Conservation (phyloP, 2,329 filamentous ascomycete species). For the Ascochyta rabiei region DNA sequence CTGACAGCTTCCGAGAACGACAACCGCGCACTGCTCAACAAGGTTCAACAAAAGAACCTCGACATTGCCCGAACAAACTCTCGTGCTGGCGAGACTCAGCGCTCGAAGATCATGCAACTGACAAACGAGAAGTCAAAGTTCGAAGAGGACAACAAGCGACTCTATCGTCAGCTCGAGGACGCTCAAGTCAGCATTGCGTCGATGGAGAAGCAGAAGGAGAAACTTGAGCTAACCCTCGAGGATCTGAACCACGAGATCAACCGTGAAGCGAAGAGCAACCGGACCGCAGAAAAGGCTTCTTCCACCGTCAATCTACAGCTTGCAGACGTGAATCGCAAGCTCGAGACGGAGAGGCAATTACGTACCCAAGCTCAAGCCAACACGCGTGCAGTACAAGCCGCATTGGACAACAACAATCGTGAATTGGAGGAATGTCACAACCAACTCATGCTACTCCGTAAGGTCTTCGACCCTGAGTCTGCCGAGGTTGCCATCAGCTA, state of each 20-base stretch:
- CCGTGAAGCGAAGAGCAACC: constrained; percentile 84
- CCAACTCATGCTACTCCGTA: constrained; percentile 82
- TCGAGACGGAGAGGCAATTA: constrained; percentile 88
- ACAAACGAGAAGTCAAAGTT: constrained; percentile 82
- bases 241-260: constrained; percentile 92
- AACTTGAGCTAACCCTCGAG: constrained; percentile 84
- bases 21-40: constrained; percentile 92
- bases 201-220: constrained; percentile 93
- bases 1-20: constrained; percentile 94
- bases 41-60: constrained; percentile 94
- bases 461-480: constrained; percentile 80
- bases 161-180: constrained; percentile 85
- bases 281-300: constrained; percentile 87
- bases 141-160: constrained; percentile 80
- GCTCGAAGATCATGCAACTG: constrained; percentile 74
- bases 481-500: constrained; percentile 69
- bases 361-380: constrained; percentile 85
- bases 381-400: constrained; percentile 77
- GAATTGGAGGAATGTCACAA: constrained; percentile 81
- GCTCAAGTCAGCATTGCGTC: constrained; percentile 81
- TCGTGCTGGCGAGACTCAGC: constrained; percentile 81
- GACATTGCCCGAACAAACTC: constrained; percentile 93
- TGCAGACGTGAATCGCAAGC: constrained; percentile 84
- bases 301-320: constrained; percentile 82
- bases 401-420: constrained; percentile 78